These are phyloP conservation scores for Kurtzmaniella quercitrusa DNA, from an alignment of 1,139 yeast species.

Conservation along the genomic window DNA sequence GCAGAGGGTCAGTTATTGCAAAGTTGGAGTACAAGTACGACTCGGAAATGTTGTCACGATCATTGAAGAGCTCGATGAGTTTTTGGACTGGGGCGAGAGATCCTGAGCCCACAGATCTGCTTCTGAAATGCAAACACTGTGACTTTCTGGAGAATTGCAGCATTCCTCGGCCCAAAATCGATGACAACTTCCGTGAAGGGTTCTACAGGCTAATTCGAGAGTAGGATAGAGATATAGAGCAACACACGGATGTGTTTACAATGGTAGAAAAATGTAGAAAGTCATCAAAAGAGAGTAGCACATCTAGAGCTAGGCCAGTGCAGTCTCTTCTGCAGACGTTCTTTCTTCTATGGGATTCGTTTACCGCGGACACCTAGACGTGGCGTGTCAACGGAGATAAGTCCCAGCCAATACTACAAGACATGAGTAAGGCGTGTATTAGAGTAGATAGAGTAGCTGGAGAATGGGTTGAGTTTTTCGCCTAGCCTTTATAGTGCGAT, in stretches of 20 bases:
- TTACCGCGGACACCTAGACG: conserved; percentile 40
- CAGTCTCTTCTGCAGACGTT: conserved; percentile 41
- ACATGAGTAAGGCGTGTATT: neutral
- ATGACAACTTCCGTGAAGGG: conserved; percentile 2
- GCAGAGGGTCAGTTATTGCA: conserved; percentile 25
- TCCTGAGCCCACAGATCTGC: conserved; percentile 36
- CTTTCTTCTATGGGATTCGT: conserved; percentile 40
- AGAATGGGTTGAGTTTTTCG: neutral
- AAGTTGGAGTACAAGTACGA: conserved; percentile 34
- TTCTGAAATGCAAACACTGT: conserved; percentile 49
- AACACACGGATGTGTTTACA: too few species aligned
- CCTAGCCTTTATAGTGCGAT: neutral
- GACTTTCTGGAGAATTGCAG: conserved; percentile 39
- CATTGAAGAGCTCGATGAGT: conserved; percentile 28
- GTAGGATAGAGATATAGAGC: too few species aligned
- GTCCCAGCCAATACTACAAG: conserved; percentile 21
- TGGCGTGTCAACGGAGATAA: conserved; percentile 44
- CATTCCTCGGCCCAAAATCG: conserved; percentile 21
- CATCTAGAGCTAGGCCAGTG: conserved; percentile 17
- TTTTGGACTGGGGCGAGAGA: conserved; percentile 55
- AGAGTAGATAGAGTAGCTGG: neutral
- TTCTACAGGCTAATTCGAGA: neutral
- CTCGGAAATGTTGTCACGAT: conserved; percentile 17
- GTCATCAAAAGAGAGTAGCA: conserved; percentile 38
- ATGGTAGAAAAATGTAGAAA: conserved; percentile 25